A percentile compares a stretch with the other conserved stretches of the same genome.
Conservation (phyloP, 192 early-diverging fungal species). For the Entomortierella beljakovae region DNA sequence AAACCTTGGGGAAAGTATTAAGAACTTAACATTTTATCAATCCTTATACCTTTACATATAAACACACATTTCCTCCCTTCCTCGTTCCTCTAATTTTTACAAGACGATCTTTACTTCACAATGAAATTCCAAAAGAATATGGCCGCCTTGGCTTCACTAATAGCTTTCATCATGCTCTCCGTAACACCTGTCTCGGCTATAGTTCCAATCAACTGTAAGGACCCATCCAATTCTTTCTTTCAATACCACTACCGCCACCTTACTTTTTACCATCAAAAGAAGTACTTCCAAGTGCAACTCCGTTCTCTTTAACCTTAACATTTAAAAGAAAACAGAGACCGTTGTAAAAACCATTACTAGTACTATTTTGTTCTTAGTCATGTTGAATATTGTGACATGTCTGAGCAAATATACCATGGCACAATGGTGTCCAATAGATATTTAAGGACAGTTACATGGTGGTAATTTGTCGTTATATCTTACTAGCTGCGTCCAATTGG, state of each 20-base stretch:
- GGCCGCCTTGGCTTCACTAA: slow-evolving; percentile 46
- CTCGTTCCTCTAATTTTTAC: neutral
- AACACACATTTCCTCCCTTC: neutral
- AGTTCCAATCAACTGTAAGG: slow-evolving; percentile 35
- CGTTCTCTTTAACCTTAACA: no score
- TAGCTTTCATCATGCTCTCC: slow-evolving; percentile 38
- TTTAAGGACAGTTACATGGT: no score
- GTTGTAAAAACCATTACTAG: neutral
- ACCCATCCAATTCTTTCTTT: no score
- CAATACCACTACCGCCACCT: no score
- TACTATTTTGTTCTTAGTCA: neutral
- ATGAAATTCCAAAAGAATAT: slow-evolving; percentile 52
- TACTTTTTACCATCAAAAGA: no score
- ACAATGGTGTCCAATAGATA: no score
- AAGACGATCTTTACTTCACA: slow-evolving; percentile 9
- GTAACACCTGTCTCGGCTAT: slow-evolving; percentile 34
- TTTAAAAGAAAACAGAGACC: neutral
- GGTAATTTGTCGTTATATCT: no score
- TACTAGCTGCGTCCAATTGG: no score
- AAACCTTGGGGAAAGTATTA: neutral
- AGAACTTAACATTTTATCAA: no score
- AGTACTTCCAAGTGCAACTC: no score
- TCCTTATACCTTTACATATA: slow-evolving; percentile 4
- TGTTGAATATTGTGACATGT: neutral
- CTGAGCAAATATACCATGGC: no score